Base-by-base conservation (phyloP, 371 early-diverging fungal genomes). In the Cladochytrium tenue region DNA sequence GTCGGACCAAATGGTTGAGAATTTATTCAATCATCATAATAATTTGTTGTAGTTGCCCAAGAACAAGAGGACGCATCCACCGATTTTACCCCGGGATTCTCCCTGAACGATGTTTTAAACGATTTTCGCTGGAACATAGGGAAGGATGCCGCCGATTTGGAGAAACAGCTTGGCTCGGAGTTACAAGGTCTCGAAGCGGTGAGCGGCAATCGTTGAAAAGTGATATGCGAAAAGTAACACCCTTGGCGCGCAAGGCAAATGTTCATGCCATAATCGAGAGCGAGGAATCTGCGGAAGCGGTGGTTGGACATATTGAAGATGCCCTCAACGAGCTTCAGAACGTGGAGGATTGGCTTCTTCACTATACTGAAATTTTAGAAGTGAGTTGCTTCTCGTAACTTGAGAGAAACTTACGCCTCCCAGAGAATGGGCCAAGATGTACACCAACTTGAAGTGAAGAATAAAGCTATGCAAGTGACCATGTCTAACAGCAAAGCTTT, bases 361-460 rank as follows among this genome's bases (percentile, higher is more conserved):
- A 91, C 34, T 95, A 95, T 75, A 90, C 90, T 23, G 84, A 88
- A n/a, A 90, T 93, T 71, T 81, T 96, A 33, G 92, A 95, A 68
- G 93, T 89, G 85, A 68, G 82, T 62, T 30, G 23, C 32, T 32
- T 35, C n/a, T 4, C 28, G 15, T n/a, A 35, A 1, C 15, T 32
- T 33, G 25, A 55, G 13, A 27, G 31, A 2, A 0, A 20, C 20
- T 43, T 7, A 20, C 20, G 20, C 13, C 7, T 43, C 51, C 13
- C 71, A 92, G 91, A 85, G 88, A 58, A 95, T 95, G 93, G 96
- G 93, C 30, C 92, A 93, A 74, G 95, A 95, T 77, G 94, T 95
- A 60, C 92, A 91, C 76, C 92, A 94, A 66, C 95, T 97, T 63
- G 94, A 95, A 78, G 82, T 90, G 15, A 89, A 91, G 70, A 96